These are phyloP conservation scores for Paramecium octaurelia DNA, from an alignment of 73 alveolate genomes.

Conservation along the genomic window DNA sequence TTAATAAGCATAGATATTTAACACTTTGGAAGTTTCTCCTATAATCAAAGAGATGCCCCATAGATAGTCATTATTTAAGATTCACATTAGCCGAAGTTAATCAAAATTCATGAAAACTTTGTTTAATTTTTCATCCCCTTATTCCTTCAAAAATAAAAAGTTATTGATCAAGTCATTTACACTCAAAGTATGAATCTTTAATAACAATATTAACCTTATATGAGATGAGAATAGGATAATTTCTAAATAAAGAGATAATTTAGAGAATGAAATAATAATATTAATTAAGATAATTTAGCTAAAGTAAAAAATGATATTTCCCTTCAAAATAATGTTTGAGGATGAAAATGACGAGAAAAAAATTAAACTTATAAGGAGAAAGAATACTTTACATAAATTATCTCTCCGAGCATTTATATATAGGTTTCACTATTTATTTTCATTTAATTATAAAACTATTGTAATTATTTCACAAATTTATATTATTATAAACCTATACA, in stretches of 20 bases:
- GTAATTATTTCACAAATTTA: too few species aligned
- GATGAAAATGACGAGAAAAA: conserved; percentile 23
- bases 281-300: not conserved
- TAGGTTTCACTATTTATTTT: too few species aligned
- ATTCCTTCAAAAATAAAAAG: not conserved
- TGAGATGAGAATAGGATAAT: not conserved
- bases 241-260: not conserved
- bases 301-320: not conserved
- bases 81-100: not conserved
- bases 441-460: too few species aligned
- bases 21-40: not conserved
- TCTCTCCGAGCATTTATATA: too few species aligned
- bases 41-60: not conserved
- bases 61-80: not conserved
- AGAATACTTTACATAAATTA: too few species aligned
- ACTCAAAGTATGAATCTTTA: not conserved
- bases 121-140: not conserved
- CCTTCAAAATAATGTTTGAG: not conserved
- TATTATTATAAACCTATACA: too few species aligned
- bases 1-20: not conserved
- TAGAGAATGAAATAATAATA: not conserved
- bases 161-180: not conserved
- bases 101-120: not conserved
- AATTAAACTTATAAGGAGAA: too few species aligned
- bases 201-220: not conserved